Evolutionary conservation across 306 rosid species (phyloP), one percentile per base, ranked within the genome.

Genomic region (Luffa aegyptiaca): DNA sequence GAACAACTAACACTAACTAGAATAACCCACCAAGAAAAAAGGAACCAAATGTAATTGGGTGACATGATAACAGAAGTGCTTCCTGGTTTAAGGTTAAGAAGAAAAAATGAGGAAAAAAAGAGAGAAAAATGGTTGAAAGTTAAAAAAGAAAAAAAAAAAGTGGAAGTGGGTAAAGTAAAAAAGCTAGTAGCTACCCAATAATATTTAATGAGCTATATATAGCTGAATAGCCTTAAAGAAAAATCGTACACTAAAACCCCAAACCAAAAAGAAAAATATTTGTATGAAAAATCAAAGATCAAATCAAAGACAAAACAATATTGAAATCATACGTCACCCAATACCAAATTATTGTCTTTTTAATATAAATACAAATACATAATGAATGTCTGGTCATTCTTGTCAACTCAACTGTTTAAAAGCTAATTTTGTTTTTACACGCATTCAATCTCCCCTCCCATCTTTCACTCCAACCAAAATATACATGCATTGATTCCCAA

Each of bases 361-460:
- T 26, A 26, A 12, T 26, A 20, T 46, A 45, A 10, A 12, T 33
- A 44, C 20, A 11, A 5, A 8, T 12, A 44, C 10, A 12, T 33
- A 46, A 44, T 70, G 42, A 73, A 52, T 53, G 79, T 55, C 37
- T 56, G 36, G 65, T 55, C 66, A 37, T 55, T 76, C 66, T 55
- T 76, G 49, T 56, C 66, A 76, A 37, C 36, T 49, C 78, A 49
- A 76, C 66, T 55, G 64, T 75, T 55, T 37, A 10, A 52, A 53
- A 17, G 59, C 35, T 76, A 76, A 76, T 55, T 76, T 76, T 56
- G 35, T 37, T 56, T 26, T 53, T 55, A 31, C 79, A 76, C 79
- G 79, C 66, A 76, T 76, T 55, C 79, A 76, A 76, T 52, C 65
- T 75, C 56, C 53, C 56, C 18, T 17, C 49, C 56, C 76, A 42